These are phyloP conservation scores for Phytophthora crassamura DNA, from an alignment of 352 stramenopile genomes.

Conservation along the genomic window DNA sequence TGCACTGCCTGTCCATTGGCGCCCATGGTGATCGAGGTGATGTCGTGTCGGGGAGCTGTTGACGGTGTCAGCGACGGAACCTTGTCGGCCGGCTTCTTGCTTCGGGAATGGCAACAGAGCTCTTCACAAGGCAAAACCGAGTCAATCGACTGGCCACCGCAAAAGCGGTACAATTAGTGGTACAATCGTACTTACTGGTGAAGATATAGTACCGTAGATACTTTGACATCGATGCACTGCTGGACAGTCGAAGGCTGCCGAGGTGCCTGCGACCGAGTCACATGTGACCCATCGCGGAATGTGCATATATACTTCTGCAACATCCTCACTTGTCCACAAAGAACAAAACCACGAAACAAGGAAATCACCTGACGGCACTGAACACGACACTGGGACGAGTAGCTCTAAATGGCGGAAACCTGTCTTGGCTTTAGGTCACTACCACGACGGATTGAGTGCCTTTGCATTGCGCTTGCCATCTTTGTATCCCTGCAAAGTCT, in stretches of 20 bases:
- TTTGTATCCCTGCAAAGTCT: not conserved
- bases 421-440: conserved; percentile 30
- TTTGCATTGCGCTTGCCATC: not conserved
- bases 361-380: not conserved
- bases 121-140: conserved; percentile 25
- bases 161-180: conserved; percentile 44
- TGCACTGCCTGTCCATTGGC: conserved; percentile 72
- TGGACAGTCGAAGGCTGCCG: not conserved
- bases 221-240: conserved; percentile 2
- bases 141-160: conserved; percentile 35
- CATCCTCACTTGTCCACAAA: not conserved
- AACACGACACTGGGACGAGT: not conserved
- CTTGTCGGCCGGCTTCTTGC: conserved; percentile 8
- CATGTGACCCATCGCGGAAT: not conserved
- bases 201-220: conserved; percentile 1
- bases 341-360: not conserved
- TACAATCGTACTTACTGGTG: conserved; percentile 38
- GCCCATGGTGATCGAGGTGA: conserved; percentile 36
- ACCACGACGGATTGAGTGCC: not conserved
- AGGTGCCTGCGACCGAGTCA: too few relatives aligned
- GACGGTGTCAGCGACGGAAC: conserved; percentile 5
- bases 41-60: conserved; percentile 8
- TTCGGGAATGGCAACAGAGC: conserved; percentile 28
- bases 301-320: not conserved
- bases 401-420: conserved; percentile 15